These are phyloP conservation scores for Flaveria trinervia DNA, from an alignment of 129 eudicot species.

Conservation along the genomic window DNA sequence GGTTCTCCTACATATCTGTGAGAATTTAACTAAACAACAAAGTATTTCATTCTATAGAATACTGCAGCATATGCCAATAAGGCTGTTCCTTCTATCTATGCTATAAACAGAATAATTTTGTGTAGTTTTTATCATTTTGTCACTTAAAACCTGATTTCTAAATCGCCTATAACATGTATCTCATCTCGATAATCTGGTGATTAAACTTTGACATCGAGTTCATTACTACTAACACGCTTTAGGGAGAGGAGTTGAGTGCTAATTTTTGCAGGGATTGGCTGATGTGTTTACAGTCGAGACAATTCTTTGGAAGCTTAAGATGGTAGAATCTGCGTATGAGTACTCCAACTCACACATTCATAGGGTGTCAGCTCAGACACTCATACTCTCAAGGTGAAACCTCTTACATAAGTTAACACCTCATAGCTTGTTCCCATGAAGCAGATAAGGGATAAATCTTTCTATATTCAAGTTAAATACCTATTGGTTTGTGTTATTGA, in stretches of 20 bases:
- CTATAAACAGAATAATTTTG: too few relatives aligned
- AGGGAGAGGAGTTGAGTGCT: conserved; percentile 15
- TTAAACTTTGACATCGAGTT: background rate
- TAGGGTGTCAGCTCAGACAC: conserved; percentile 51
- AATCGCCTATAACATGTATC: background rate
- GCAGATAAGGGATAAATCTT: too few relatives aligned
- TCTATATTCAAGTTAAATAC: too few relatives aligned
- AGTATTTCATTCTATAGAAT: too few relatives aligned
- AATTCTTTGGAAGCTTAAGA: conserved; percentile 49
- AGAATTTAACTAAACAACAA: conserved; percentile 5
- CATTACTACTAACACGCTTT: background rate
- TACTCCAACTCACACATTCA: conserved; percentile 50
- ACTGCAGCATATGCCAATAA: too few relatives aligned
- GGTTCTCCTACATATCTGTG: conserved; percentile 47
- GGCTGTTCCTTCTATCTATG: too few relatives aligned
- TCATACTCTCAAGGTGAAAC: conserved; percentile 48
- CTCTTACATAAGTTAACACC: too few relatives aligned
- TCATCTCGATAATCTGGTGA: background rate
- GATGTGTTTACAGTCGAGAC: conserved; percentile 37
- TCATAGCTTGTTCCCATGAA: too few relatives aligned
- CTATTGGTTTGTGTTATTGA: too few relatives aligned
- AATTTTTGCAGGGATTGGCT: conserved; percentile 46
- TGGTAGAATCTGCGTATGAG: conserved; percentile 43
- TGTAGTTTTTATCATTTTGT: background rate
- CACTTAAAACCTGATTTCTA: background rate